phyloP scores from a whole-genome alignment of 208 protist genomes.

The Blechomonas ayalai region DNA sequence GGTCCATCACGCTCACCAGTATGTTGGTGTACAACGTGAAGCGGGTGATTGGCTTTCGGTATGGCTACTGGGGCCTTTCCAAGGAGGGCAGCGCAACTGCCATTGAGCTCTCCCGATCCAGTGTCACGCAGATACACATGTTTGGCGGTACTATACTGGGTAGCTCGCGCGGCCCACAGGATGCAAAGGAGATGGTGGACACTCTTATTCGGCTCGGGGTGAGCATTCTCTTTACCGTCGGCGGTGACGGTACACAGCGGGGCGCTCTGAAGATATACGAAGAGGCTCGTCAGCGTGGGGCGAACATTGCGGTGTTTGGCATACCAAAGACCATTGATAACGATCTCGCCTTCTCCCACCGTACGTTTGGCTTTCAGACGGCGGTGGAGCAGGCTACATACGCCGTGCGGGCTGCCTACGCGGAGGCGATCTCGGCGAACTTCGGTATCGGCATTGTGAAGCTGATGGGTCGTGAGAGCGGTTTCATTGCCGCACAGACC shows the following conservation, averaged over 20 bases:
- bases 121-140: conserved; percentile 86
- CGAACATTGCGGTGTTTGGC: conserved; percentile 89
- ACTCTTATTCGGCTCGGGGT: conserved; percentile 75
- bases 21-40: conserved; percentile 85
- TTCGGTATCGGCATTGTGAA: conserved; percentile 94
- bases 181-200: conserved; percentile 88
- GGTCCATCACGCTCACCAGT: conserved; percentile 78
- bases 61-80: conserved; percentile 90
- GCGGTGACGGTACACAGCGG: conserved; percentile 93
- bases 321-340: conserved; percentile 97
- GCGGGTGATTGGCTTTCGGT: conserved; percentile 88
- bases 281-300: conserved; percentile 67
- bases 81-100: conserved; percentile 82
- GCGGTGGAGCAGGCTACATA: conserved; percentile 86
- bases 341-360: conserved; percentile 90
- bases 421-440: conserved; percentile 80
- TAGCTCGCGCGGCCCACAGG: conserved; percentile 87
- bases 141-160: conserved; percentile 91
- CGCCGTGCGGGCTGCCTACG: conserved; percentile 88
- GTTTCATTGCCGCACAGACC: conserved; percentile 92
- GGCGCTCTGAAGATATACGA: conserved; percentile 77
- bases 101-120: conserved; percentile 69
- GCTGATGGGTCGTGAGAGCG: conserved; percentile 93
- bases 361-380: conserved; percentile 94
- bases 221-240: conserved; percentile 91